phyloP scores from a whole-genome alignment of 371 early-diverging fungal species.

The Rozella allomycis region DNA sequence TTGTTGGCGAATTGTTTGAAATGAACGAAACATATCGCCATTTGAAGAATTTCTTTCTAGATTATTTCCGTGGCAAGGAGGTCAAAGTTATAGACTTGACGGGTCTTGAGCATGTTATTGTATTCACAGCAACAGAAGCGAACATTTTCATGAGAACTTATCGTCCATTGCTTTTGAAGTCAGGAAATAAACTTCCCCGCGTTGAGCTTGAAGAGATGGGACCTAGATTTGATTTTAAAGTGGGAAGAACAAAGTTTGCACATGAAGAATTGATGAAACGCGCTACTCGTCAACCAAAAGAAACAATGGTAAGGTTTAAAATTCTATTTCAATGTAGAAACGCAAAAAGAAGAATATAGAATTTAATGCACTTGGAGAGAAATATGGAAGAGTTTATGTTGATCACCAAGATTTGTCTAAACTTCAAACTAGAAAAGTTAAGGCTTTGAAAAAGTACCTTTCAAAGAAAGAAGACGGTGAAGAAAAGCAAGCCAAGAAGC shows the following conservation, averaged over 20 bases:
- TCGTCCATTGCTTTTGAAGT: constrained; percentile 57
- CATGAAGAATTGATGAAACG: constrained; percentile 55
- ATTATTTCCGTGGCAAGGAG: constrained; percentile 69
- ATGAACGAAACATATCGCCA: constrained; percentile 25
- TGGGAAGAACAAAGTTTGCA: constrained; percentile 50
- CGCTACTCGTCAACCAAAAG: constrained; percentile 59
- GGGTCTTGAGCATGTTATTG: constrained; percentile 73
- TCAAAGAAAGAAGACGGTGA: too few relatives aligned
- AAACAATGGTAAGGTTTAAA: constrained; percentile 37
- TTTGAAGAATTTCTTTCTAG: constrained; percentile 52
- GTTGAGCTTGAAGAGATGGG: constrained; percentile 87
- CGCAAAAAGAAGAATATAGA: constrained; percentile 83
- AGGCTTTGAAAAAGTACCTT: constrained; percentile 72
- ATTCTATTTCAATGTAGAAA: constrained; percentile 10
- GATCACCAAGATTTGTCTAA: constrained; percentile 67
- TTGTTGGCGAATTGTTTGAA: constrained; percentile 71
- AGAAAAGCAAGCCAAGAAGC: too few relatives aligned
- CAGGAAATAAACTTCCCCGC: constrained; percentile 54
- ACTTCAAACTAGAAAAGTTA: constrained; percentile 93
- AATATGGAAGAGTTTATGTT: constrained; percentile 74
- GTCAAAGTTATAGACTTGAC: constrained; percentile 42
- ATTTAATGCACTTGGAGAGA: constrained; percentile 68
- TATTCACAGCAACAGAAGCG: constrained; percentile 48
- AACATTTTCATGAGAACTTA: constrained; percentile 55
- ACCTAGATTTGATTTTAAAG: constrained; percentile 54